These are phyloP conservation scores for Dioscorea cayenensis DNA, from an alignment of 116 monocot genomes.

Conservation along the genomic window DNA sequence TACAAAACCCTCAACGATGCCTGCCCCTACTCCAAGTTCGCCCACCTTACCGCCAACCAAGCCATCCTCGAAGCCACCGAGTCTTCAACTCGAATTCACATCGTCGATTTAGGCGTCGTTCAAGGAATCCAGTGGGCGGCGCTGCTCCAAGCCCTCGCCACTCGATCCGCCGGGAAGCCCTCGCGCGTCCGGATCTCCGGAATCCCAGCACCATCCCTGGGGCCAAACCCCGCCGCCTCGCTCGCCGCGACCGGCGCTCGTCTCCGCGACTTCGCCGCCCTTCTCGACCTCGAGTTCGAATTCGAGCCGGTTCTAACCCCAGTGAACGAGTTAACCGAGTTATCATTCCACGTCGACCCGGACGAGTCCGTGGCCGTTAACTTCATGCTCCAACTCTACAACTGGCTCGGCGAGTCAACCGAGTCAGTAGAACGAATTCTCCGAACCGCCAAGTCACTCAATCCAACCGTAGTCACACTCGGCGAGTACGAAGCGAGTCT, in stretches of 20 bases:
- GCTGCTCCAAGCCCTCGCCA: slow-evolving; percentile 86
- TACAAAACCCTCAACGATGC: slow-evolving; percentile 87
- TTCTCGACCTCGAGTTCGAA: slow-evolving; percentile 73
- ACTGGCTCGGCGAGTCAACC: slow-evolving; percentile 40
- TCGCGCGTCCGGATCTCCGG: slow-evolving; percentile 68
- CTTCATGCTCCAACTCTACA: slow-evolving; percentile 87
- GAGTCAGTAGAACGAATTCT: slow-evolving; percentile 34
- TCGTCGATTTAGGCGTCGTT: slow-evolving; percentile 85
- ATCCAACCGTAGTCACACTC: slow-evolving; percentile 64
- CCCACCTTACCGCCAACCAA: slow-evolving; percentile 95
- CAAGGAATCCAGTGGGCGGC: slow-evolving; percentile 96
- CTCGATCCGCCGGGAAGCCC: slow-evolving; percentile 69
- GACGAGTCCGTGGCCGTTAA: slow-evolving; percentile 78
- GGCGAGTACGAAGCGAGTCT: slow-evolving; percentile 66
- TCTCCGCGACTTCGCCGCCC: slow-evolving; percentile 62
- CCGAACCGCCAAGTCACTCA: slow-evolving; percentile 53
- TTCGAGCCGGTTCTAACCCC: slow-evolving; percentile 66
- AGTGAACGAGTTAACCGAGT: slow-evolving; percentile 31
- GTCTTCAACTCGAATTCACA: slow-evolving; percentile 59
- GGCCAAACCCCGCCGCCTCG: slow-evolving; percentile 24
- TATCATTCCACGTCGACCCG: slow-evolving; percentile 46
- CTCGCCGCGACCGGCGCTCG: slow-evolving; percentile 68
- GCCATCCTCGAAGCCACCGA: slow-evolving; percentile 92
- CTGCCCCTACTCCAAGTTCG: slow-evolving; percentile 88
- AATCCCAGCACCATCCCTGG: slow-evolving; percentile 49